Evolutionary conservation across 495 filamentous ascomycete genomes (phyloP).

Genomic region (Neurospora intermedia): DNA sequence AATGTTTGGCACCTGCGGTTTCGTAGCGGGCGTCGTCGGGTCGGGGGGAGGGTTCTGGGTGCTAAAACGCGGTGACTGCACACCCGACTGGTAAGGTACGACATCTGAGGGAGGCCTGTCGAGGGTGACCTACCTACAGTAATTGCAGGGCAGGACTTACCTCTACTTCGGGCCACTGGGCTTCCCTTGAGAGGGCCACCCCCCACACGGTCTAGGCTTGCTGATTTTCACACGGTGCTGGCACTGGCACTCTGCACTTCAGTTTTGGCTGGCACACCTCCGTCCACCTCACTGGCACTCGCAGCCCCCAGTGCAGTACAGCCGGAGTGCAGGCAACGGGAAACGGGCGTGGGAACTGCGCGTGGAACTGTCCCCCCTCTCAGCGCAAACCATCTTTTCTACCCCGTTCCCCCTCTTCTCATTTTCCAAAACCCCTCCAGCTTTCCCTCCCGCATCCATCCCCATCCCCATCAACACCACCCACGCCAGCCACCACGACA

Average conservation of each 20-base stretch:
- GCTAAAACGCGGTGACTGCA: slow-evolving; percentile 7
- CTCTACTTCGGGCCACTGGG: too few relatives aligned
- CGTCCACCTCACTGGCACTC: background rate
- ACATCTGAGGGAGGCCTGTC: background rate
- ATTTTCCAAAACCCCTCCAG: slow-evolving; percentile 25
- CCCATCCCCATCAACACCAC: slow-evolving; percentile 10
- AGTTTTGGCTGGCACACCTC: background rate
- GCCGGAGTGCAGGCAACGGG: background rate
- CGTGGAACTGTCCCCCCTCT: slow-evolving; percentile 10
- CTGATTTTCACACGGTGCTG: slow-evolving; percentile 3
- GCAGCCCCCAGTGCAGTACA: background rate
- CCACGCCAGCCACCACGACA: background rate
- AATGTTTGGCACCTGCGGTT: slow-evolving; percentile 3
- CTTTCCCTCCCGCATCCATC: slow-evolving; percentile 7
- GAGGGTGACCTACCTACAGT: background rate
- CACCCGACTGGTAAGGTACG: slow-evolving; percentile 4
- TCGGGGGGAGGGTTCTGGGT: slow-evolving; percentile 1
- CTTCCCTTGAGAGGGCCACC: slow-evolving; percentile 3
- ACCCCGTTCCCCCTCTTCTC: slow-evolving; percentile 19
- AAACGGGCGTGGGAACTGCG: slow-evolving; percentile 7
- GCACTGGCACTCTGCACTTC: background rate
- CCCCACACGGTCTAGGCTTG: slow-evolving; percentile 8
- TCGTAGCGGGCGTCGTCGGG: background rate
- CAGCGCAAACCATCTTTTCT: slow-evolving; percentile 24
- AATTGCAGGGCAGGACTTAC: background rate